Conservation (phyloP, 73 alveolate species). For the Paramecium sonneborni region DNA sequence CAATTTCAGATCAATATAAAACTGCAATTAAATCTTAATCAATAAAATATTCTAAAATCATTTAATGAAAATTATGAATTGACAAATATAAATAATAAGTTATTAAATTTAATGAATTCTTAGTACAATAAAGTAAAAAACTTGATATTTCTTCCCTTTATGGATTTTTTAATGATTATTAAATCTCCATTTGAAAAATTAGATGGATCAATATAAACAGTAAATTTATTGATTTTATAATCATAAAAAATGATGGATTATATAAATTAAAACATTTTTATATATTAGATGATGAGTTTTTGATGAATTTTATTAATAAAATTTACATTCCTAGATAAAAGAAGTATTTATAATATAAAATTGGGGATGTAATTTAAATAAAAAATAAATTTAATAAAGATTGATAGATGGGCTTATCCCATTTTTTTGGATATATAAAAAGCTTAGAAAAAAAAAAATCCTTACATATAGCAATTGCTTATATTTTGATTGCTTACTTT, state of each 20-base stretch:
- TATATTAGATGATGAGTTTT: not conserved
- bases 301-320: not conserved
- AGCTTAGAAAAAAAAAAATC: not conserved
- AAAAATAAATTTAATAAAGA: not conserved
- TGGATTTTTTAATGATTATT: not conserved
- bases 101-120: not conserved
- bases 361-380: not conserved
- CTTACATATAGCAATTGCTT: not conserved
- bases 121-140: not conserved
- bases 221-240: constrained; percentile 11
- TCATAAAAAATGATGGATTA: not conserved
- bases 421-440: not conserved
- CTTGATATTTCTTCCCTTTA: not conserved
- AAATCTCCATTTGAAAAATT: not conserved
- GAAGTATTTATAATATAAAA: not conserved
- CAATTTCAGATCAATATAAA: constrained; percentile 1
- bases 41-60: not conserved
- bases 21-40: not conserved
- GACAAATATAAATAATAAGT: not conserved
- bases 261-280: not conserved
- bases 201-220: constrained; percentile 14
- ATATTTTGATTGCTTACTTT: not conserved
- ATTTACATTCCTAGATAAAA: not conserved
- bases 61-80: not conserved
- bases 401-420: not conserved